Base-by-base conservation (phyloP, 2,329 filamentous ascomycete genomes). In the Aureobasidium mangrovei region DNA sequence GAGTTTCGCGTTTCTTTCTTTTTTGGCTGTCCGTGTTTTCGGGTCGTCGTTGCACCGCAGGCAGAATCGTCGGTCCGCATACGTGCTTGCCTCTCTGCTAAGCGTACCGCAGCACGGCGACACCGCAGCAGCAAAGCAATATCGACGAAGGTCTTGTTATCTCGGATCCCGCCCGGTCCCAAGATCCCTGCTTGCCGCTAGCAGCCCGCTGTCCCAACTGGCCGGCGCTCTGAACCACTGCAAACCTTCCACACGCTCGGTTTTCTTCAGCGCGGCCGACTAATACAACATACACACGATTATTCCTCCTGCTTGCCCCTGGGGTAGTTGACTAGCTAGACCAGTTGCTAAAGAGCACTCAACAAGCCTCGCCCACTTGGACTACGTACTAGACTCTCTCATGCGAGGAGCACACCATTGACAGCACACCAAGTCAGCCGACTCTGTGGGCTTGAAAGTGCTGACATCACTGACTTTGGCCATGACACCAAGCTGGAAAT, bases 111-210 rank as follows among this genome's bases (percentile, higher is more conserved):
- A 42, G 40, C 31, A 18, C 32, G 41, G 49, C 42, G n/a, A 33
- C 49, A 44, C 41, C 12, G 27, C 49, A 44, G 40, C 40, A 45
- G 32, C 41, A 45, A 33, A 26, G 38, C 41, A 45, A 53, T 45
- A 38, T 53, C 49, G 49, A 36, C 10, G 45, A 24, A 27, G 41
- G 26, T 44, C 18, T 31, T 39, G 41, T 53, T 45, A 53, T 53
- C 40, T 45, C 41, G 49, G 49, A 38, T 53, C 41, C 49, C 49
- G 49, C 41, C 49, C 49, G 49, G 49, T 53, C 27, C 49, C 49
- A 53, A 45, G 49, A 53, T 45, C 49, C 49, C 41, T 53, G 49
- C 49, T 53, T 53, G 49, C 49, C 48, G 49, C 49, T 53, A 53
- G 45, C 41, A 45, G 33, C 41, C 49, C 41, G 40, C 49, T 53